phyloP scores from a whole-genome alignment of 164 flowering plant species.

The Magnolia kwangsiensis region DNA sequence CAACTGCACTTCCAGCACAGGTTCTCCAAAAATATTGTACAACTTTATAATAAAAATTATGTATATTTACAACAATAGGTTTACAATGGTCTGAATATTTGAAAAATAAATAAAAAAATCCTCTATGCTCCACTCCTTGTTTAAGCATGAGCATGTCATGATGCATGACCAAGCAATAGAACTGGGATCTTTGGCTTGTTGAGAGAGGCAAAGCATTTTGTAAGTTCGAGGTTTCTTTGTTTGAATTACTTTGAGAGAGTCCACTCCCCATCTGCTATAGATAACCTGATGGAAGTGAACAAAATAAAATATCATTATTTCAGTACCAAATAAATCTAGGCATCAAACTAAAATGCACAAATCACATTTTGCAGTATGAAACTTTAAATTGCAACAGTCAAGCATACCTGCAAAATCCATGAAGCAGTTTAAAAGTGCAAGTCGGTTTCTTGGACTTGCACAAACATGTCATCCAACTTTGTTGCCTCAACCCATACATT shows the following conservation, averaged over 20 bases:
- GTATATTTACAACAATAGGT: too few species aligned
- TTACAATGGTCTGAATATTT: too few species aligned
- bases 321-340: constrained; percentile 1
- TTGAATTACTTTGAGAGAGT: constrained; percentile 46
- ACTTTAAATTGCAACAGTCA: constrained; percentile 1
- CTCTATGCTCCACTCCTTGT: too few species aligned
- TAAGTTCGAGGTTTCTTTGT: constrained; percentile 37
- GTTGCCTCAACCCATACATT: constrained; percentile 58
- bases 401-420: constrained; percentile 88
- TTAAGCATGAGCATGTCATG: too few species aligned
- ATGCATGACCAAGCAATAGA: too few species aligned
- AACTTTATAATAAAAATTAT: too few species aligned
- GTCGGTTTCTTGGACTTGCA: constrained; percentile 81
- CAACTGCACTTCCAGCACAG: too few species aligned
- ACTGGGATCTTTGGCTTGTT: too few species aligned
- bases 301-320: constrained; percentile 4
- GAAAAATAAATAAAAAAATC: too few species aligned
- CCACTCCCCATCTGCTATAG: constrained; percentile 73
- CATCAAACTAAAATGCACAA: neutral
- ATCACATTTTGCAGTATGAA: neutral
- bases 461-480: constrained; percentile 65
- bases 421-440: constrained; percentile 85
- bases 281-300: constrained; percentile 51
- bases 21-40: too few species aligned
- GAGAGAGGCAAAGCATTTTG: constrained; percentile 28